Percentiles rank a stretch among this genome's conserved stretches.
Evolutionary conservation across 139 green algal species (phyloP).

Genomic region (Chlorella sp.): DNA sequence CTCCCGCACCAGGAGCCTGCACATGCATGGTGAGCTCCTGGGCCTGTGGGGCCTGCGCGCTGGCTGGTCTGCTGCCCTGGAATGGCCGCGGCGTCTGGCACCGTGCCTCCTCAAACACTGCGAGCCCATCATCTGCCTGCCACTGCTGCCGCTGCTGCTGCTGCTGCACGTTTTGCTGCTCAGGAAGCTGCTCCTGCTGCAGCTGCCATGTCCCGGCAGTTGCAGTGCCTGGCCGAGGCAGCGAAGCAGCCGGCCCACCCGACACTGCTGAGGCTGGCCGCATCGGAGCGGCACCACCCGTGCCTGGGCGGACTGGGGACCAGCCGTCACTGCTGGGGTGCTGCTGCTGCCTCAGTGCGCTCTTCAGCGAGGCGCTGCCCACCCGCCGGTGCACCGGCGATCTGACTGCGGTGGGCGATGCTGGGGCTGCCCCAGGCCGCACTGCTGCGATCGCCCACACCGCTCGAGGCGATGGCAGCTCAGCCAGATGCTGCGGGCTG

Average conservation of each 20-base stretch:
- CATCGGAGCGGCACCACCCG: neutral
- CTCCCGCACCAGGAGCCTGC: neutral
- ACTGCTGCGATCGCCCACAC: constrained; percentile 8
- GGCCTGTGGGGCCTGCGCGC: neutral
- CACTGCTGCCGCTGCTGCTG: neutral
- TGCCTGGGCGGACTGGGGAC: neutral
- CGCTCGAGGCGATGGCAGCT: neutral
- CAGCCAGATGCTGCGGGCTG: neutral
- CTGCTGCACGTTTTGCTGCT: neutral
- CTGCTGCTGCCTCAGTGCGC: constrained; percentile 1
- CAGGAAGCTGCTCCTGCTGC: neutral
- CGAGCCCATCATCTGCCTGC: constrained; percentile 28
- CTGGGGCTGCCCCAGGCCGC: neutral
- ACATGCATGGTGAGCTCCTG: neutral
- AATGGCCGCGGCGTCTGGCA: neutral
- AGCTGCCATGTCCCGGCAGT: neutral
- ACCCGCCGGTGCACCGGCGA: neutral
- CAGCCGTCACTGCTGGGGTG: neutral
- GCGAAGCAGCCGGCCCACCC: neutral
- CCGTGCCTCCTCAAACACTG: neutral
- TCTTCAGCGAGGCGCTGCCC: neutral
- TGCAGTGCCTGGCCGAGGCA: neutral
- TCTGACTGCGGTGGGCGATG: neutral
- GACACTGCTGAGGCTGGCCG: neutral
- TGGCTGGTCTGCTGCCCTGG: no score